Percentiles rank a stretch among this genome's conserved stretches.
phyloP scores from a whole-genome alignment of 495 filamentous ascomycete genomes.

The Choiromyces venosus region DNA sequence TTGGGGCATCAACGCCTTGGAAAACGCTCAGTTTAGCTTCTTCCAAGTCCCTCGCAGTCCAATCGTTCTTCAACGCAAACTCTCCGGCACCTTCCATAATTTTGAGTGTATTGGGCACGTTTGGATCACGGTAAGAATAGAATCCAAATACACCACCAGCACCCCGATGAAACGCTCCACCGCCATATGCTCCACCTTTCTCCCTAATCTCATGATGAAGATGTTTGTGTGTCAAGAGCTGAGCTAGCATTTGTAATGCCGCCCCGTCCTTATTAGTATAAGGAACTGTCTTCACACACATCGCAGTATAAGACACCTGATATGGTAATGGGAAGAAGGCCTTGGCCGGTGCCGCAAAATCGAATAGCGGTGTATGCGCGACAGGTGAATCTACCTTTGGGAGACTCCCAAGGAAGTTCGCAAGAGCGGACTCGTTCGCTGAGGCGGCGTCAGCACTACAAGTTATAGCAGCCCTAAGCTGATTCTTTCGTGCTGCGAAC shows the following conservation, averaged over 20 bases:
- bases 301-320: constrained; percentile 87
- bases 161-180: constrained; percentile 73
- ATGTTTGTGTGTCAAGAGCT: constrained; percentile 94
- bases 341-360: constrained; percentile 51
- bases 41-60: constrained; percentile 82
- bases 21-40: constrained; percentile 95
- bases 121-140: constrained; percentile 96
- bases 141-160: constrained; percentile 84
- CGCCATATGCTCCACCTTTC: constrained; percentile 95
- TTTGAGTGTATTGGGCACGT: constrained; percentile 77
- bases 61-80: constrained; percentile 76
- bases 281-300: constrained; percentile 74
- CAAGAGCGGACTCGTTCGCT: constrained; percentile 66
- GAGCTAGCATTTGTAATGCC: constrained; percentile 76
- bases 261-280: constrained; percentile 72
- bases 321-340: constrained; percentile 92
- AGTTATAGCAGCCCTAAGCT: constrained; percentile 74
- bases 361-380: constrained; percentile 39
- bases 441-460: constrained; percentile 66
- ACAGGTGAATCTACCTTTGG: constrained; percentile 38
- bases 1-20: constrained; percentile 88
- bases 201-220: constrained; percentile 96
- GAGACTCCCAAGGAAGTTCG: constrained; percentile 56
- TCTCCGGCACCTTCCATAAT: constrained; percentile 78
- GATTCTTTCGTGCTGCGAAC: constrained; percentile 47